Evolutionary conservation across 192 early-diverging fungal genomes (phyloP).

Genomic region (Podila minutissima): DNA sequence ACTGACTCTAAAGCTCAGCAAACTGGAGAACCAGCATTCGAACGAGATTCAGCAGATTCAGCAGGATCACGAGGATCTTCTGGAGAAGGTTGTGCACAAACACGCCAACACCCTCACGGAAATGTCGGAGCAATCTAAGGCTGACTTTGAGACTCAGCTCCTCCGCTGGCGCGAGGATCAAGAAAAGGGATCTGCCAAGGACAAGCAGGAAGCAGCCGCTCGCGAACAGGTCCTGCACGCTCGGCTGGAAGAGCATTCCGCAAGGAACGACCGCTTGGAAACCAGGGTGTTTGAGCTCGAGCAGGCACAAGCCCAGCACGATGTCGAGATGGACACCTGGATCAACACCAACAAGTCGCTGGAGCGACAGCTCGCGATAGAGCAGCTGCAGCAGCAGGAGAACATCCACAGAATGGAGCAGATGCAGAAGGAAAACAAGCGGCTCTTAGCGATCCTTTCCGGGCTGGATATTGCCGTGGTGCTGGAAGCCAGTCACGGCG

Average conservation of each 20-base stretch:
- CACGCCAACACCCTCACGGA: constrained; percentile 14
- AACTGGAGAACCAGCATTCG: constrained; percentile 28
- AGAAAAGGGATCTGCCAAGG: constrained; percentile 4
- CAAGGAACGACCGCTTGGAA: constrained; percentile 12
- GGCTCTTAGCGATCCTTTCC: constrained; percentile 15
- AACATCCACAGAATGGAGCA: constrained; percentile 23
- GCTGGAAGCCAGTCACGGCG: not conserved
- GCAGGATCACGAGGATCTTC: constrained; percentile 7
- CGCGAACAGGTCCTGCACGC: constrained; percentile 26
- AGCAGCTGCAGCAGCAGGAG: constrained; percentile 34
- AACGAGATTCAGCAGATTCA: constrained; percentile 21
- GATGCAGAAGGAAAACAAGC: constrained; percentile 20
- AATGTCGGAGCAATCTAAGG: constrained; percentile 3
- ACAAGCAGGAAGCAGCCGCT: not conserved
- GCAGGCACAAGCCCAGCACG: not conserved
- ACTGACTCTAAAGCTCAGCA: constrained; percentile 21
- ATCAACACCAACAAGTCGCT: constrained; percentile 21
- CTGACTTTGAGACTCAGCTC: too few relatives aligned
- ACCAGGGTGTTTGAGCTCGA: constrained; percentile 23
- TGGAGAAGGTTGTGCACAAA: constrained; percentile 5
- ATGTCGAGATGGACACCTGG: constrained; percentile 12
- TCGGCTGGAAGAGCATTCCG: constrained; percentile 5
- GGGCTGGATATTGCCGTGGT: constrained; percentile 20
- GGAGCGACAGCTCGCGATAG: constrained; percentile 37
- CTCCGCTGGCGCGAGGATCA: not conserved